Evolutionary conservation across 768 basidiomycete species (phyloP), one percentile per base, ranked within the genome.

Genomic region (Mycena indigotica): DNA sequence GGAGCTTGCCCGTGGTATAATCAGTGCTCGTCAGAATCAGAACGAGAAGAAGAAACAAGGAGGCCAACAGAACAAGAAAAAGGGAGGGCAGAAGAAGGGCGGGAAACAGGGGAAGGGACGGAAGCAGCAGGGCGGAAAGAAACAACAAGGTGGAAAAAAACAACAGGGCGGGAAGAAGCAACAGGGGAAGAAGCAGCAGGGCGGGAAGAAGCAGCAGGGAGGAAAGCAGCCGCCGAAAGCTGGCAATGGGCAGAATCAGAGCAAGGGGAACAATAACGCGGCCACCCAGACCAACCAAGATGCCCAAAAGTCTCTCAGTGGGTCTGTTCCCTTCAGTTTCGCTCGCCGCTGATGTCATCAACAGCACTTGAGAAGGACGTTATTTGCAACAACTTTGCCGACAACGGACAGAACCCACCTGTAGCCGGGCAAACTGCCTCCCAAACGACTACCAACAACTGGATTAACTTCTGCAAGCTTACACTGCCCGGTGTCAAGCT

Each of bases 401-500:
- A 44, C 41, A 19, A 23, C n/a, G 41, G 41, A 21, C 12, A 44
- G 15, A 44, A 44, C 21, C 41, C 41, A 8, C 41, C 41, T 12
- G 23, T 21, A 8, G 41, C 41, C 23, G 41, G 41, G 21, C 41
- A 44, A 19, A 16, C 41, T 21, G 15, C 41, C 5, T 44, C 41
- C 8, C 8, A 12, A 8, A 44, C 41, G 41, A 44, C 15, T 19
- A 44, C 12, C 41, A 77, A 79, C 68, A 80, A 80, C 69, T 80
- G 73, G 61, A 73, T 77, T 66, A 72, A 74, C 68, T 71, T 69
- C 60, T 77, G 73, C 61, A 59, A 65, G 32, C 69, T 65, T 4
- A 57, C 53, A 70, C 84, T 56, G 84, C 85, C 50, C 80, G 85
- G 63, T 21, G 28, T 25, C 13, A 41, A 41, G 2, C 44, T 55